Evolutionary conservation across 345 rosid species (phyloP).

Genomic region (Gossypioides kirkii): DNA sequence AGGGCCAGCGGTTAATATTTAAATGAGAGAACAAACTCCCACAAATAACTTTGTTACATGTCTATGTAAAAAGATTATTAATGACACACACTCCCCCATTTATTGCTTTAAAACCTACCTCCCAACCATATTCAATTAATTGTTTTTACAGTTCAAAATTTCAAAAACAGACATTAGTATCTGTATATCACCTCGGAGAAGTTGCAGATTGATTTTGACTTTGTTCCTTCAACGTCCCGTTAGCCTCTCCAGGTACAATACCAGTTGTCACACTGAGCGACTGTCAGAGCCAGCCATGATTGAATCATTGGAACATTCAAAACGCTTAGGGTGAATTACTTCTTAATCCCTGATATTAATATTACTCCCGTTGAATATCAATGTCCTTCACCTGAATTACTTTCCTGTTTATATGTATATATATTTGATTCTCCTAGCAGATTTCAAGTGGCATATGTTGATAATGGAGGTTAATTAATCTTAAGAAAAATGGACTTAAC

Average conservation of each 20-base stretch:
- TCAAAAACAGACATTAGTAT: background rate
- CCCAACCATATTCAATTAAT: conserved; percentile 2
- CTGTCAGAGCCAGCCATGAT: conserved; percentile 8
- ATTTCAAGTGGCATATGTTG: background rate
- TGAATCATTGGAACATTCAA: conserved; percentile 9
- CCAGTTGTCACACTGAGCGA: conserved; percentile 12
- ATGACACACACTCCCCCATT: conserved; percentile 6
- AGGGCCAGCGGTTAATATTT: background rate
- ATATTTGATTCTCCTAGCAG: background rate
- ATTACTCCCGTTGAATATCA: background rate
- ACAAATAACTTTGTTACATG: conserved; percentile 3
- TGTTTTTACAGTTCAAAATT: conserved; percentile 1
- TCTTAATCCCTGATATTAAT: background rate
- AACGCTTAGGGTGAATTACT: background rate
- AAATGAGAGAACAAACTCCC: conserved; percentile 21
- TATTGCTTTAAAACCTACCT: background rate
- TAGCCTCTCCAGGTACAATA: background rate
- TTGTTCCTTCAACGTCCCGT: conserved; percentile 3
- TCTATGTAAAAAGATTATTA: background rate
- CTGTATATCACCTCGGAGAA: background rate
- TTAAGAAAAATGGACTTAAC: background rate
- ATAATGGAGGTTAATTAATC: background rate
- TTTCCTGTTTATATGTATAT: background rate
- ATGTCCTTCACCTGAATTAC: background rate
- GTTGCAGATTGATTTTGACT: conserved; percentile 8